Evolutionary conservation across 75 land plant genomes (phyloP).

Genomic region (Cryptomeria japonica): DNA sequence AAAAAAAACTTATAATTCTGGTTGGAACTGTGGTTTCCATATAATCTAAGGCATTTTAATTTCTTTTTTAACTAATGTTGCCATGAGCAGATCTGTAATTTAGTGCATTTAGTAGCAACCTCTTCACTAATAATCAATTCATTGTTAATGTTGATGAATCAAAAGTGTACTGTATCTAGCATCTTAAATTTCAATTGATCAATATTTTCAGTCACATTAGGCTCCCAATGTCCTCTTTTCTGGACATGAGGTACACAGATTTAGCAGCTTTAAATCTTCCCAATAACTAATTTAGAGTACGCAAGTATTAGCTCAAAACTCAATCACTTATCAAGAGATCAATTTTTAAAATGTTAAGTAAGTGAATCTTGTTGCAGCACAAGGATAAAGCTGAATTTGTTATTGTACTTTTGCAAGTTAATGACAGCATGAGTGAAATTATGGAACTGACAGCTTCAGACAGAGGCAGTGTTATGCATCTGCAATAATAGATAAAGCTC

Average conservation of each 20-base stretch:
- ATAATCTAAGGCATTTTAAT: background rate
- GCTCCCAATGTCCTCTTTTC: background rate
- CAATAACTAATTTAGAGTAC: background rate
- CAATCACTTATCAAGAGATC: background rate
- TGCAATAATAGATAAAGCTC: background rate
- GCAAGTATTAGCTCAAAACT: background rate
- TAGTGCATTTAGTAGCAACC: background rate
- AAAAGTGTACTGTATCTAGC: background rate
- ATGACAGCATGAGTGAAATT: background rate
- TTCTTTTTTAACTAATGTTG: background rate
- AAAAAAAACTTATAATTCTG: background rate
- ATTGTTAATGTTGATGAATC: background rate
- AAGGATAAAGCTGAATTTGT: conserved; percentile 3
- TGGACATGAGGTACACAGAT: background rate
- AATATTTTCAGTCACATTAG: background rate
- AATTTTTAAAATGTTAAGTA: background rate
- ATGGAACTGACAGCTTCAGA: background rate
- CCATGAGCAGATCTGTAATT: background rate
- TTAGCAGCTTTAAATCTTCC: background rate
- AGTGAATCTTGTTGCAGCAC: background rate
- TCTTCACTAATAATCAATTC: background rate
- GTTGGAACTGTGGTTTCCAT: background rate
- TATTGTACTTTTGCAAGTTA: background rate
- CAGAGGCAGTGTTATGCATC: background rate
- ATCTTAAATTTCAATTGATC: background rate